Evolutionary conservation across 768 basidiomycete genomes (phyloP).

Genomic region (Lentinula detonsa): DNA sequence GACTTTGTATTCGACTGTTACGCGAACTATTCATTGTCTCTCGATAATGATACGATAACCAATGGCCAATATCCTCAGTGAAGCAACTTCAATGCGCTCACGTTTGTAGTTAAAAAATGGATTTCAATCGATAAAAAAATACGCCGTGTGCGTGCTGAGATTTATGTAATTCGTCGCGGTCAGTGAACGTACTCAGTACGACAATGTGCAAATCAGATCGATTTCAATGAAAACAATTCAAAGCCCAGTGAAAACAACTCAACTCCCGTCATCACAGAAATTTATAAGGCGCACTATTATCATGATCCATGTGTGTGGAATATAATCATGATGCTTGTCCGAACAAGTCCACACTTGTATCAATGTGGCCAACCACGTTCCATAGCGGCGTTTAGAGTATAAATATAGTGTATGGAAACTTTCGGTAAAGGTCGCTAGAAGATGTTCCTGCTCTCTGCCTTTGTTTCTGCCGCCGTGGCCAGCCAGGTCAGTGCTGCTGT

Average conservation of each 20-base stretch:
- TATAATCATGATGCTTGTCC: too few relatives aligned
- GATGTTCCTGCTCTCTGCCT: slow-evolving; percentile 1
- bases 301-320: too few relatives aligned
- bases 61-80: slow-evolving; percentile 25
- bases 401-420: not conserved
- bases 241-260: too few relatives aligned
- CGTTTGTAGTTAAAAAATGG: too few relatives aligned
- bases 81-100: not conserved
- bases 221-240: too few relatives aligned
- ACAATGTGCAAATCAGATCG: too few relatives aligned
- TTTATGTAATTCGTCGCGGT: too few relatives aligned
- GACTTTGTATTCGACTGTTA: slow-evolving; percentile 63
- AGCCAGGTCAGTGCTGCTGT: not conserved
- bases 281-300: too few relatives aligned
- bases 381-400: not conserved
- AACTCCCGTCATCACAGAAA: too few relatives aligned
- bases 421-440: not conserved
- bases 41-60: slow-evolving; percentile 29
- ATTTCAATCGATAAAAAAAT: too few relatives aligned
- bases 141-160: too few relatives aligned
- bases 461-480: not conserved
- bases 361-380: not conserved
- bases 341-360: not conserved
- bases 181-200: too few relatives aligned
- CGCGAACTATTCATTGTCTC: slow-evolving; percentile 38